A percentile compares a stretch with the other conserved stretches of the same genome.
These are phyloP conservation scores for Spiraea crenata DNA, from an alignment of 331 rosid species.

Conservation along the genomic window DNA sequence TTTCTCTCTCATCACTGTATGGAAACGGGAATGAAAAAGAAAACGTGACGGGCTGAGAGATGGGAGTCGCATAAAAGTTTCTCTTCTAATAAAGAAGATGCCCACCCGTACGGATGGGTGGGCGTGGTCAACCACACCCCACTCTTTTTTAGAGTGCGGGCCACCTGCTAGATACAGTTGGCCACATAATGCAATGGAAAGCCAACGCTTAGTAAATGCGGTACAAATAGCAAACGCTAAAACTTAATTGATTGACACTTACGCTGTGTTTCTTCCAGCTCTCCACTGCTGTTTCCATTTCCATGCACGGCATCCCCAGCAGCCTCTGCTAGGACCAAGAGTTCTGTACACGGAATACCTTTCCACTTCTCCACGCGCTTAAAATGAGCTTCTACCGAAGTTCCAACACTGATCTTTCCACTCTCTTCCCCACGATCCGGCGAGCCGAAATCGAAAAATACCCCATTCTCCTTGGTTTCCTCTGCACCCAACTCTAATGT, in stretches of 20 bases:
- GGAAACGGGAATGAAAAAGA: too few species aligned
- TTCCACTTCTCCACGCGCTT: neutral
- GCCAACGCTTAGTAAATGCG: neutral
- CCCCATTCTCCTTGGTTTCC: neutral
- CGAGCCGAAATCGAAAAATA: neutral
- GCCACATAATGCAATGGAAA: neutral
- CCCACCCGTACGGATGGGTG: too few species aligned
- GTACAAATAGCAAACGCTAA: neutral
- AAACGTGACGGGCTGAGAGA: too few species aligned
- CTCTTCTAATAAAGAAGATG: too few species aligned
- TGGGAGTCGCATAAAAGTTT: too few species aligned
- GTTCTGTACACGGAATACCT: slow-evolving; percentile 11
- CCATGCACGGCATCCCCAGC: neutral
- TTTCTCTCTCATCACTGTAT: too few species aligned
- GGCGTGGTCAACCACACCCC: too few species aligned
- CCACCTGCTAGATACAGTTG: too few species aligned
- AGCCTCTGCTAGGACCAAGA: slow-evolving; percentile 15
- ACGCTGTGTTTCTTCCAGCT: slow-evolving; percentile 14
- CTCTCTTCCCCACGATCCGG: slow-evolving; percentile 3
- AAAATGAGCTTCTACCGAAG: neutral
- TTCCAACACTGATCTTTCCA: neutral
- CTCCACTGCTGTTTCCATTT: neutral
- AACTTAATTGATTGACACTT: neutral
- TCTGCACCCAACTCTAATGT: slow-evolving; percentile 6
- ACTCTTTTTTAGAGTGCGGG: too few species aligned